Evolutionary conservation across 192 early-diverging fungal species (phyloP), one percentile per base, ranked within the genome.

Genomic region (Chytriomyces confervae): DNA sequence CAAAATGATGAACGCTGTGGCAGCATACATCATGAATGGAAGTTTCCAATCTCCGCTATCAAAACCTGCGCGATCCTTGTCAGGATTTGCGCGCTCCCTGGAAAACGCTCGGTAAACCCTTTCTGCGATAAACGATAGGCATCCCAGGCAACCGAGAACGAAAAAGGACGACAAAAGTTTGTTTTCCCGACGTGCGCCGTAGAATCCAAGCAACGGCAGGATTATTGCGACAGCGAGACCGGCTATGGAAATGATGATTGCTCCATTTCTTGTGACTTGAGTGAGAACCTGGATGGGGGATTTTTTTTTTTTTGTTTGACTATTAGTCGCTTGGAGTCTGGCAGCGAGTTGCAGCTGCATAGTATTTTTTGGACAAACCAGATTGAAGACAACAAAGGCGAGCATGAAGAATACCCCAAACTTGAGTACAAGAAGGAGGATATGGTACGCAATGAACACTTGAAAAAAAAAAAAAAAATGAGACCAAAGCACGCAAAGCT

Each of bases 381-480:
- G 43, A 23, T 67, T 46, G 44, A 67, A 47, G 36, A 67, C 66
- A 16, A 46, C 48, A 46, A 67, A 67, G 1, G 43, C 66, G 18
- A 46, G 10, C 8, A 67, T 8, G 43, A 67, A 67, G 48, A 67
- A 67, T 13, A 67, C 8, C 2, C 43, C 43, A 46, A 46, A 67
- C 44, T 67, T 67, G 66, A 67, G n/a, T 9, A 67, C 13, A 18
- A 67, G 66, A 9, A 67, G 23, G 18, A 46, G 66, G 43, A 67
- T 47, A 46, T 67, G 43, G 44, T 67, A 67, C 11, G 27, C 45
- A 46, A 67, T 47, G 18, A 67, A 67, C 23, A 67, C 43, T 11
- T 36, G 36, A 36, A 36, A 36, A 36, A 36, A 3, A 36, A 36
- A 3, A 36, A 27, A 27, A 27, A 27, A 27, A 36, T 36, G 1